phyloP scores from a whole-genome alignment of 179 eudicot genomes.

The Amaranthus tricolor region DNA sequence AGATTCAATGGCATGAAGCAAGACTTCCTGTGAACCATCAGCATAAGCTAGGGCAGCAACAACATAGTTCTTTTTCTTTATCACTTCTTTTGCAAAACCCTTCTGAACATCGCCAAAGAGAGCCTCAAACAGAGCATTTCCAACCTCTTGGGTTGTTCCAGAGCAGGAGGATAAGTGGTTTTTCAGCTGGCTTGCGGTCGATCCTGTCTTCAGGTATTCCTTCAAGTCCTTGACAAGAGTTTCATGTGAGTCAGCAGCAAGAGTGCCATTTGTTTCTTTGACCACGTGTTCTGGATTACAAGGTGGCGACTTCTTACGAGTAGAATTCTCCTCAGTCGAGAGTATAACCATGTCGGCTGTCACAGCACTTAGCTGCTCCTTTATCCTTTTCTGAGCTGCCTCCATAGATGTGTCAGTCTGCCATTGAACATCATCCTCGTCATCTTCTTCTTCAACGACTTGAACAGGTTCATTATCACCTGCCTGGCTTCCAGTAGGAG shows the following conservation, averaged over 20 bases:
- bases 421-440: slow-evolving; percentile 62
- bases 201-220: slow-evolving; percentile 39
- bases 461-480: slow-evolving; percentile 37
- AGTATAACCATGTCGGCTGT: slow-evolving; percentile 90
- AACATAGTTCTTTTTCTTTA: slow-evolving; percentile 56
- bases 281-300: slow-evolving; percentile 34
- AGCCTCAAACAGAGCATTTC: slow-evolving; percentile 53
- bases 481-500: slow-evolving; percentile 51
- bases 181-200: slow-evolving; percentile 50
- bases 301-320: slow-evolving; percentile 45
- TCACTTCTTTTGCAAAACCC: slow-evolving; percentile 60
- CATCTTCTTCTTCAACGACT: slow-evolving; percentile 30
- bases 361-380: slow-evolving; percentile 70
- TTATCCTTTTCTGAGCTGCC: slow-evolving; percentile 65
- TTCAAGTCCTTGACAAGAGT: slow-evolving; percentile 49
- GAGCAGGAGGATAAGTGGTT: slow-evolving; percentile 48
- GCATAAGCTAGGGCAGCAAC: slow-evolving; percentile 45
- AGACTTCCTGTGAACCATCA: slow-evolving; percentile 47
- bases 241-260: slow-evolving; percentile 24
- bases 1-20: slow-evolving; percentile 52
- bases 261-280: slow-evolving; percentile 34
- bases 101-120: slow-evolving; percentile 51
- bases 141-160: slow-evolving; percentile 50
- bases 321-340: slow-evolving; percentile 47
- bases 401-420: slow-evolving; percentile 73